Base-by-base conservation (phyloP, 768 basidiomycete species). In the Lactarius sp. region DNA sequence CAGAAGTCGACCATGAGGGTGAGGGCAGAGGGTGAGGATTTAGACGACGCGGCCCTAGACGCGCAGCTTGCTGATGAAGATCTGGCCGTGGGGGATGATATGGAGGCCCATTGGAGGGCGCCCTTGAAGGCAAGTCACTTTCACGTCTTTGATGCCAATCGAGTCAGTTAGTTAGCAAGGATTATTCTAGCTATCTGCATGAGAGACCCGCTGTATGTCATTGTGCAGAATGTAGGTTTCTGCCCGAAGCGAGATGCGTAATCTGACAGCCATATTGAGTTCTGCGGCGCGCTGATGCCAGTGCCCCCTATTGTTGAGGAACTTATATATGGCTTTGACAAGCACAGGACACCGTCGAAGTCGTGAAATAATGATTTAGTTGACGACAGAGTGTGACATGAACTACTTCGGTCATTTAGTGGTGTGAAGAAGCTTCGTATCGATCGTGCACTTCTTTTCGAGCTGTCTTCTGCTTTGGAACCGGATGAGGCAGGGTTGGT, bases 151-250 rank as follows among this genome's bases (percentile, higher is more conserved):
- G 33, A 3, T 27, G 16, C 16, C 4, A 27, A 50, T 20, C 12
- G 44, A 14, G 18, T 52, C n/a, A n/a, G n/a, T n/a, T 59, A 10
- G 66, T 60, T 60, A 39, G 69, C 62, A 8, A 36, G 10, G 36
- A 18, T 61, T 52, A 49, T 36, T 63, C 8, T 68, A 94, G 95
- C 93, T 1, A 89, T 97, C 70, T 94, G 95, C 9, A 80, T 98
- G 78, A 78, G 92, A 66, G 95, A 95, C 5, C 93, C 94, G 0
- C 75, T 95, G 6, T 81, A 85, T 60, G 85, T 85, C 9, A 85
- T 97, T 12, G 74, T 92, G 46, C 94, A 96, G 74, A 96, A 95
- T 72, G 92, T 93, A 53, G 72, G 77, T 66, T 53, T 8, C 46
- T 33, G 27, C 65, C 52, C 70, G 59, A 1, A 59, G 51, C 62